A percentile compares a stretch with the other conserved stretches of the same genome.
Conservation (phyloP, 371 early-diverging fungal genomes). For the Zancudomyces culisetae region DNA sequence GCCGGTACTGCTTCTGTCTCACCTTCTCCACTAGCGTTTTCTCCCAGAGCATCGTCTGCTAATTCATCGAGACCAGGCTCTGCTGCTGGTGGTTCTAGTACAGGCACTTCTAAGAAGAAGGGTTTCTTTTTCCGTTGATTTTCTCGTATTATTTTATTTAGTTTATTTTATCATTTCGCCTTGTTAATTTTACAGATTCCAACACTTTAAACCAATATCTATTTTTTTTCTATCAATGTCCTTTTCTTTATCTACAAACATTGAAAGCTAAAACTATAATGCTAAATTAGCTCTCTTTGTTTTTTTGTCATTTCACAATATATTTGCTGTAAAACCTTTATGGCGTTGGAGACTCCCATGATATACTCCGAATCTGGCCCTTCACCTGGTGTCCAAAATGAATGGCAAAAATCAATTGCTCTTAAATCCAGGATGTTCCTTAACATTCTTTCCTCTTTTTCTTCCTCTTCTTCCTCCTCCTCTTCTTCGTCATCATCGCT, state of each 20-base stretch:
- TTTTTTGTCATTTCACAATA: background rate
- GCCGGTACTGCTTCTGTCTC: background rate
- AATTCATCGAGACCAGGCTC: background rate
- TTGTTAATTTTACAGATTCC: background rate
- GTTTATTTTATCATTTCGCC: too few species aligned
- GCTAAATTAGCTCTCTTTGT: background rate
- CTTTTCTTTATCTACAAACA: background rate
- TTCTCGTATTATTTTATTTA: background rate
- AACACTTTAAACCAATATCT: background rate
- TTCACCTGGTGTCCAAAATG: slow-evolving; percentile 33
- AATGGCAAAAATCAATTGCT: slow-evolving; percentile 61
- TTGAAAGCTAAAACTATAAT: too few species aligned
- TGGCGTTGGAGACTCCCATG: slow-evolving; percentile 24
- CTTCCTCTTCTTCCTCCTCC: slow-evolving; percentile 5
- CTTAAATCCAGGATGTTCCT: slow-evolving; percentile 34
- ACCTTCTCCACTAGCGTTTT: background rate
- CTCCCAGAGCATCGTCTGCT: background rate
- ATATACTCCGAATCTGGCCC: slow-evolving; percentile 31
- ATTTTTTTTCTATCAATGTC: background rate
- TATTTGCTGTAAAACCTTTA: slow-evolving; percentile 8
- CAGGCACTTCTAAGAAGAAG: background rate
- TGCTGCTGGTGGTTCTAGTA: background rate
- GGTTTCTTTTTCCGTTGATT: background rate
- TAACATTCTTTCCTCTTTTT: slow-evolving; percentile 12
- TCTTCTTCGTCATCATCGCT: slow-evolving; percentile 20